Base-by-base conservation (phyloP, 2,329 filamentous ascomycete genomes). In the Mycosphaerella sp. region DNA sequence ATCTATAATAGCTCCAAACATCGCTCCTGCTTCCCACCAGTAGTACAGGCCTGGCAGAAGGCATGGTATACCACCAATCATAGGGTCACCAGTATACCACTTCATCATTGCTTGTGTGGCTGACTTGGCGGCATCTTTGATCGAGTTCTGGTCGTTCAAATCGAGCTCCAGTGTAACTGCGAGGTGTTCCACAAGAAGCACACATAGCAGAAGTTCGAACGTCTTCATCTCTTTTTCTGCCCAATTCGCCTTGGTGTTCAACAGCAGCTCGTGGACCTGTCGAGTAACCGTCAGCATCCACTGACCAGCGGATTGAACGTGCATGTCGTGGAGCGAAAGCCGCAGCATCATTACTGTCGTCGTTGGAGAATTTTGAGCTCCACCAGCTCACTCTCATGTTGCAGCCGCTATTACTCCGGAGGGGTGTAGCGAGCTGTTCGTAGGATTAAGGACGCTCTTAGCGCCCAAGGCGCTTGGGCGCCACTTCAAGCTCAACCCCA, bases 1-100 rank as follows among this genome's bases (percentile, higher is more conserved):
- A 66, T 87, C 82, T 41, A 87, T 73, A 59, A 85, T 72, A 0
- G 81, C 79, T 55, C 82, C 81, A 75, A 84, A 85, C 70, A 88
- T 67, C 21, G 64, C 66, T 14, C 67, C 67, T 6, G 80, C 81
- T 64, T 87, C 81, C 84, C 84, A 88, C 84, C 84, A 88, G 73
- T 86, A 87, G 66, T 84, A 85, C 56, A 83, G 84, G 4, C 75
- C 67, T 3, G 81, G 80, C 30, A 89, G 70, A 48, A 77, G 68
- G 41, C 78, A 78, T 8, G 76, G 76, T 14, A 74, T 74, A 6
- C 70, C 68, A n/a, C 75, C 75, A 2, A 76, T 72, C 2, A 75
- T 71, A 42, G 71, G 60, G 54, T 80, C 76, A 13, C 78, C 78
- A 36, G 67, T 68, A 61, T 81, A 81, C 59, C 74, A 76, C n/a